These are phyloP conservation scores for Teratosphaeria zuluensis DNA, from an alignment of 2,329 filamentous ascomycete species.

Conservation along the genomic window DNA sequence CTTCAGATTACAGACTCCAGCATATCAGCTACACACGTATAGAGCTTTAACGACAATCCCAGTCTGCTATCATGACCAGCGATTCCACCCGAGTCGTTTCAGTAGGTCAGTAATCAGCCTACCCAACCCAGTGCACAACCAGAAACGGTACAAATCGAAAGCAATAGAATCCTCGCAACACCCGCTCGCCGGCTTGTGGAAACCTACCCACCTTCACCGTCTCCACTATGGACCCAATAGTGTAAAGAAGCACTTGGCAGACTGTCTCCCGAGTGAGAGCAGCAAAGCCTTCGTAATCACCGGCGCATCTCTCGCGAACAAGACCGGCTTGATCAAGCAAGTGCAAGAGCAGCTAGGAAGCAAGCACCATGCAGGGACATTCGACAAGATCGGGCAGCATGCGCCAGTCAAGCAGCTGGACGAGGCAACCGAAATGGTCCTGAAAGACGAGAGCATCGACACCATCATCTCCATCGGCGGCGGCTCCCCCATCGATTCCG, in stretches of 20 bases:
- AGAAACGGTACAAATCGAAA: slow-evolving; percentile 25
- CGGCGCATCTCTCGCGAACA: slow-evolving; percentile 43
- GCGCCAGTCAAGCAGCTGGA: slow-evolving; percentile 46
- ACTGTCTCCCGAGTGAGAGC: slow-evolving; percentile 31
- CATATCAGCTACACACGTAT: background rate
- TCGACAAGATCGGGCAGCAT: slow-evolving; percentile 46
- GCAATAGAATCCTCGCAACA: slow-evolving; percentile 35
- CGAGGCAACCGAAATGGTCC: slow-evolving; percentile 40
- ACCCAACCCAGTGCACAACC: background rate
- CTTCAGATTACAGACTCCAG: background rate
- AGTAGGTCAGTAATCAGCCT: slow-evolving; percentile 9
- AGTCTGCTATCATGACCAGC: slow-evolving; percentile 4
- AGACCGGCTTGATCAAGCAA: slow-evolving; percentile 43
- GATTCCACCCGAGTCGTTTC: slow-evolving; percentile 4
- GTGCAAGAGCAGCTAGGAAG: slow-evolving; percentile 40
- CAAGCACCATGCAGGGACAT: slow-evolving; percentile 46
- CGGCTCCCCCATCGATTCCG: slow-evolving; percentile 45
- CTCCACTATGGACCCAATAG: slow-evolving; percentile 42
- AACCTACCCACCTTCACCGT: slow-evolving; percentile 39
- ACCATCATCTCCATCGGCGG: slow-evolving; percentile 48
- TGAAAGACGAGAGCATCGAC: slow-evolving; percentile 38
- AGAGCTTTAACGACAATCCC: background rate
- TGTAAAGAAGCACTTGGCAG: slow-evolving; percentile 38
- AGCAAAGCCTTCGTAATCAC: slow-evolving; percentile 52
- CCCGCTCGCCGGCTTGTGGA: slow-evolving; percentile 42